A percentile compares a stretch with the other conserved stretches of the same genome.
phyloP scores from a whole-genome alignment of 2,329 filamentous ascomycete genomes.

The Colletotrichum musae region DNA sequence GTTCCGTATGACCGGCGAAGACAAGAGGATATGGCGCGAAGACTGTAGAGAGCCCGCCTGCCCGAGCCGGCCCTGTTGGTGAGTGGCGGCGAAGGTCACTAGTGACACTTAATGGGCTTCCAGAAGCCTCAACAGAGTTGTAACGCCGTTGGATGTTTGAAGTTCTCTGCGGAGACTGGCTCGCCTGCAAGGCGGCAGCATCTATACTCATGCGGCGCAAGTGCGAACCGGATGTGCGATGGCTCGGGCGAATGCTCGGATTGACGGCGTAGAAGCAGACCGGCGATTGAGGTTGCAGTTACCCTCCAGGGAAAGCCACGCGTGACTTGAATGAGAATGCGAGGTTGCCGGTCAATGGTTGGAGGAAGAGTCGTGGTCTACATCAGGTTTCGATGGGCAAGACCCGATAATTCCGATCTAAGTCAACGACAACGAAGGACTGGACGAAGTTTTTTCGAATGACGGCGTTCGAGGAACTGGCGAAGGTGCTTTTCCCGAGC shows the following conservation, averaged over 20 bases:
- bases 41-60: neutral
- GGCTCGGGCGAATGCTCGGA: constrained; percentile 45
- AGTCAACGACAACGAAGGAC: neutral
- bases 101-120: neutral
- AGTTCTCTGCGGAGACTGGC: constrained; percentile 5
- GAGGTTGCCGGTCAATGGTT: constrained; percentile 5
- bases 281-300: constrained; percentile 64
- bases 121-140: constrained; percentile 27
- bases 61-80: constrained; percentile 4
- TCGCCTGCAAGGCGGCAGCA: constrained; percentile 10
- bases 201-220: constrained; percentile 26
- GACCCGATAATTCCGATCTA: neutral
- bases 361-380: neutral
- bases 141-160: constrained; percentile 15
- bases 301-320: constrained; percentile 54
- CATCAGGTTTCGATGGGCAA: neutral
- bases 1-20: neutral
- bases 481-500: constrained; percentile 19
- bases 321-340: constrained; percentile 54
- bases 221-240: constrained; percentile 4
- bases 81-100: constrained; percentile 13
- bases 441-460: constrained; percentile 8
- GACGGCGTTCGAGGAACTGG: constrained; percentile 31
- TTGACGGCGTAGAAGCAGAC: constrained; percentile 64
- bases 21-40: constrained; percentile 6